Evolutionary conservation across 2,329 filamentous ascomycete species (phyloP).

Genomic region (Cladosporium halotolerans): DNA sequence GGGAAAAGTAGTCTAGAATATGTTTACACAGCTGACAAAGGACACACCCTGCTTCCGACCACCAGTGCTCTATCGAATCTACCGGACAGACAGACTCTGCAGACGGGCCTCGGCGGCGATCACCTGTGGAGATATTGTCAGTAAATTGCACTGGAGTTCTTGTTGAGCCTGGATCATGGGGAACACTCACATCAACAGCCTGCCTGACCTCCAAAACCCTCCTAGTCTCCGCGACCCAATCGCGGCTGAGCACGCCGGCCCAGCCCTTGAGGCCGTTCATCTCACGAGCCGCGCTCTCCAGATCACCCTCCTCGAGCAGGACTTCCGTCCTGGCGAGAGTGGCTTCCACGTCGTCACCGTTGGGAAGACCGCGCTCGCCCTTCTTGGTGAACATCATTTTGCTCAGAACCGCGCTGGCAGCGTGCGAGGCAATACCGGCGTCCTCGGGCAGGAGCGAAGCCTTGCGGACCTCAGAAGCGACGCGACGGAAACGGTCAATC

Average conservation of each 20-base stretch:
- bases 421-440: conserved; percentile 89
- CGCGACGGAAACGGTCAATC: conserved; percentile 91
- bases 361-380: conserved; percentile 55
- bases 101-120: conserved; percentile 86
- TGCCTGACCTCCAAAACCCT: conserved; percentile 93
- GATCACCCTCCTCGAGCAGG: conserved; percentile 82
- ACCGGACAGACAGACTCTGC: conserved; percentile 80
- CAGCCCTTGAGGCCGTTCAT: conserved; percentile 91
- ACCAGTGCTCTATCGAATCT: conserved; percentile 21
- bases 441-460: conserved; percentile 86
- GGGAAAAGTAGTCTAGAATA: conserved; percentile 6
- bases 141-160: not conserved
- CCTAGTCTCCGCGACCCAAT: conserved; percentile 88
- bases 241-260: conserved; percentile 89
- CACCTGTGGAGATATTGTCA: conserved; percentile 47
- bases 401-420: conserved; percentile 81
- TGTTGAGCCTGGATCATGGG: not conserved
- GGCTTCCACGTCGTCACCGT: conserved; percentile 87
- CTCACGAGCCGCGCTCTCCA: conserved; percentile 86
- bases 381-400: conserved; percentile 94
- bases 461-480: conserved; percentile 88
- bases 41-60: too few relatives aligned
- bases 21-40: not conserved
- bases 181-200: conserved; percentile 75
- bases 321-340: conserved; percentile 85